A percentile compares a stretch with the other conserved stretches of the same genome.
Conservation (phyloP, 2,329 filamentous ascomycete genomes). For the Zymoseptoria crescenta region DNA sequence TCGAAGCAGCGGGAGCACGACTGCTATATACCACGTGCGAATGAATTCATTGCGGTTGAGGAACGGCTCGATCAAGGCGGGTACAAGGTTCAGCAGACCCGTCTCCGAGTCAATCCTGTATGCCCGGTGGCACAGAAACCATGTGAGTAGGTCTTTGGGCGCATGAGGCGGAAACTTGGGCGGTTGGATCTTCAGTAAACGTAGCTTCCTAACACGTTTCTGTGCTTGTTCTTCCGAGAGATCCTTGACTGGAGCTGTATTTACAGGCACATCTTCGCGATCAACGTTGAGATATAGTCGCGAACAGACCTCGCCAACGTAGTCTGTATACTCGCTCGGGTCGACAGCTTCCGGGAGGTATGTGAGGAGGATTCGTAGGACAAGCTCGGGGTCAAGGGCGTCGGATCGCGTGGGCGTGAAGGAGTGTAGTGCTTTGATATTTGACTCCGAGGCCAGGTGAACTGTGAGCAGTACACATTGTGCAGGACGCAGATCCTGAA, state of each 20-base stretch:
- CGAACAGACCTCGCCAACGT: conserved; percentile 52
- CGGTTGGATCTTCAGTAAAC: conserved; percentile 51
- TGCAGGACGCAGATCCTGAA: conserved; percentile 49
- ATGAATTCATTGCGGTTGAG: conserved; percentile 54
- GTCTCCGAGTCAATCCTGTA: conserved; percentile 63
- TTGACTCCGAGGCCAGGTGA: conserved; percentile 57
- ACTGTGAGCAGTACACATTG: conserved; percentile 67
- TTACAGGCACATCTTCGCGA: conserved; percentile 41
- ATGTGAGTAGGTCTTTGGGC: conserved; percentile 48
- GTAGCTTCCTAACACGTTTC: conserved; percentile 57
- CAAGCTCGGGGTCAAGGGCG: conserved; percentile 55
- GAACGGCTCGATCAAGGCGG: conserved; percentile 61
- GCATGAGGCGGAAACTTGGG: conserved; percentile 42
- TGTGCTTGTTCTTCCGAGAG: conserved; percentile 56
- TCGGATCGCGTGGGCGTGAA: conserved; percentile 51
- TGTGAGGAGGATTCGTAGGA: conserved; percentile 66
- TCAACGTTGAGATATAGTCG: conserved; percentile 38
- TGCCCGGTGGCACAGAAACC: conserved; percentile 61
- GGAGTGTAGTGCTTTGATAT: conserved; percentile 54
- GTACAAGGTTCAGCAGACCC: conserved; percentile 61
- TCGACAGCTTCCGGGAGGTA: conserved; percentile 66
- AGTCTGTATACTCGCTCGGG: conserved; percentile 54
- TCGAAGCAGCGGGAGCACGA: conserved; percentile 59
- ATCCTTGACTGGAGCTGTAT: conserved; percentile 48
- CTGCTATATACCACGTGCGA: conserved; percentile 61